Percentiles rank a stretch among this genome's conserved stretches.
phyloP scores from a whole-genome alignment of 768 basidiomycete genomes.

The Pleurotus tuoliensis region DNA sequence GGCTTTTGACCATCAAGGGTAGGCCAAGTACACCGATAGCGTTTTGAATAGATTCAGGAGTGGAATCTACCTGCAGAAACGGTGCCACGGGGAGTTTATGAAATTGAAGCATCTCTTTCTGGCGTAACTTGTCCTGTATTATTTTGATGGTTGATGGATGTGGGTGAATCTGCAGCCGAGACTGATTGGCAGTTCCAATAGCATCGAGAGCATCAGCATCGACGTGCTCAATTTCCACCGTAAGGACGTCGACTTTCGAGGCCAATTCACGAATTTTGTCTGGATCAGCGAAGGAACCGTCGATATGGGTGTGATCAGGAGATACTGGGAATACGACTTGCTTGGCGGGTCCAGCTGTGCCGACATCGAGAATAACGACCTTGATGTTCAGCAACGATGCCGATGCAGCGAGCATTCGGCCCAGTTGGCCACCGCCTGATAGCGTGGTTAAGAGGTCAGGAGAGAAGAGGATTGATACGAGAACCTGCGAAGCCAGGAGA shows the following conservation, averaged over 20 bases:
- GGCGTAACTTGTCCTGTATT: constrained; percentile 83
- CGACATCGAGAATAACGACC: constrained; percentile 81
- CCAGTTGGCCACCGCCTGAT: constrained; percentile 92
- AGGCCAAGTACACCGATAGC: constrained; percentile 64
- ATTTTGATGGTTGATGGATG: constrained; percentile 75
- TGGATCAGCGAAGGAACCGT: constrained; percentile 86
- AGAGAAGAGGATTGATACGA: constrained; percentile 7
- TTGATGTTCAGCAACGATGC: constrained; percentile 85
- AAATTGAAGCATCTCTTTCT: constrained; percentile 78
- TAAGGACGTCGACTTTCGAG: constrained; percentile 76
- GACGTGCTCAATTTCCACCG: constrained; percentile 97
- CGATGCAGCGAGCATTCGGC: constrained; percentile 91
- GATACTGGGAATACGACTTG: constrained; percentile 65
- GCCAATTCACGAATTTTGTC: constrained; percentile 79
- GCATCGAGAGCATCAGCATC: constrained; percentile 70
- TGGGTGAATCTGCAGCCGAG: constrained; percentile 58
- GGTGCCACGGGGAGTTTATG: constrained; percentile 50
- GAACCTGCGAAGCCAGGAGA: not conserved
- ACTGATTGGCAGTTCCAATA: constrained; percentile 36
- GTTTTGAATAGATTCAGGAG: constrained; percentile 43
- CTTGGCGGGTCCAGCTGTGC: constrained; percentile 82
- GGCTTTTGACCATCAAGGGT: constrained; percentile 93
- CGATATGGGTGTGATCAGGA: constrained; percentile 58
- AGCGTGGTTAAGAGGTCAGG: constrained; percentile 14
- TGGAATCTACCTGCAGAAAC: constrained; percentile 58